A percentile compares a stretch with the other conserved stretches of the same genome.
Conservation (phyloP, 495 filamentous ascomycete species). For the Terfezia claveryi region DNA sequence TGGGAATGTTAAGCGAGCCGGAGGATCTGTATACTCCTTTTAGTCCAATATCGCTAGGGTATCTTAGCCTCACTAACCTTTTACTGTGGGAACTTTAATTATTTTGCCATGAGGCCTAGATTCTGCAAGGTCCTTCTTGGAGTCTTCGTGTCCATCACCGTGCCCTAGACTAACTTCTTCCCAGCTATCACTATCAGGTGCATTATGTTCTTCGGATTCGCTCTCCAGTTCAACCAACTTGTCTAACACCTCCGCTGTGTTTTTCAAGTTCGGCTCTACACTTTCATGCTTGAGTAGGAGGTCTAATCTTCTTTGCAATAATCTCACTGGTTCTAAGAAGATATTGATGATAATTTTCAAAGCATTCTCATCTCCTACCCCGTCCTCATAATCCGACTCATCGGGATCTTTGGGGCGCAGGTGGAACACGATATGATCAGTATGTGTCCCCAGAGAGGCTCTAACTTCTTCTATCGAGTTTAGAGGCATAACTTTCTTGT, state of each 20-base stretch:
- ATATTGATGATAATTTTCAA: conserved; percentile 59
- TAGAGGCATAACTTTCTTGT: conserved; percentile 53
- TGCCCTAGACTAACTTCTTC: conserved; percentile 43
- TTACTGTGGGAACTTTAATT: not conserved
- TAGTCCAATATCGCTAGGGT: conserved; percentile 1
- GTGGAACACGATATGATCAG: conserved; percentile 83
- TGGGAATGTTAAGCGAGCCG: conserved; percentile 46
- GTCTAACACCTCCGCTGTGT: conserved; percentile 25
- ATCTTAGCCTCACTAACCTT: no score
- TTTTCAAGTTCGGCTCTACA: not conserved
- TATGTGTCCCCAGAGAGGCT: conserved; percentile 68
- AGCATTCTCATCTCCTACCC: conserved; percentile 28
- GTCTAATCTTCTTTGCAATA: conserved; percentile 66
- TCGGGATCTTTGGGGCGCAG: conserved; percentile 33
- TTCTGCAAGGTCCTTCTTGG: conserved; percentile 1
- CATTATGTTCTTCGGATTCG: conserved; percentile 33
- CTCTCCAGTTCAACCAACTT: conserved; percentile 36
- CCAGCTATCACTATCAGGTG: conserved; percentile 74
- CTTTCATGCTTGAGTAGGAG: conserved; percentile 51
- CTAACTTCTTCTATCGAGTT: conserved; percentile 70
- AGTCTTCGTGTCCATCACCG: conserved; percentile 11
- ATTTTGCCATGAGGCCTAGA: conserved; percentile 19
- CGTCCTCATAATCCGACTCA: conserved; percentile 28
- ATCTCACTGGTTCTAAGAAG: conserved; percentile 66
- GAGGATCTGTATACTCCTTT: conserved; percentile 36